Evolutionary conservation across 2,329 filamentous ascomycete genomes (phyloP).

Genomic region (Penicillium sp.): DNA sequence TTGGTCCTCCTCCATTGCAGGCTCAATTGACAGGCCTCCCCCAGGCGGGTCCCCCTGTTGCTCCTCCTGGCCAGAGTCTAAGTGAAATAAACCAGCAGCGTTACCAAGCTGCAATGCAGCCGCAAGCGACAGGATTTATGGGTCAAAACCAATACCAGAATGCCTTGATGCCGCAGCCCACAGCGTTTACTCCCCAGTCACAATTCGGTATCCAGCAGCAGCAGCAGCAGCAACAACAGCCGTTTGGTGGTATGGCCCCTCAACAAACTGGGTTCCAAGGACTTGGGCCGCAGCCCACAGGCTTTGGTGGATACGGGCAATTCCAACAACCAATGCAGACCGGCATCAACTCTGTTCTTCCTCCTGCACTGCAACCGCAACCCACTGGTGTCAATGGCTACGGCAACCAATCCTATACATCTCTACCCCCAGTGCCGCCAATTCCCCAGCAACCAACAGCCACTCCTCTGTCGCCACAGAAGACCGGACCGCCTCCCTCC

Average conservation of each 20-base stretch:
- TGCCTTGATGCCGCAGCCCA: constrained; percentile 47
- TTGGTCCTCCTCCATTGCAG: constrained; percentile 72
- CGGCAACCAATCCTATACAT: constrained; percentile 47
- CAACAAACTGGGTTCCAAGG: constrained; percentile 46
- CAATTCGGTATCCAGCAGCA: constrained; percentile 51
- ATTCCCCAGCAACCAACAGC: constrained; percentile 59
- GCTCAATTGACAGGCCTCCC: constrained; percentile 78
- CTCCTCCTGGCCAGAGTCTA: constrained; percentile 73
- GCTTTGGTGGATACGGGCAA: constrained; percentile 50
- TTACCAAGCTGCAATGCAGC: constrained; percentile 59
- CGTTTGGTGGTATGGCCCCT: constrained; percentile 26
- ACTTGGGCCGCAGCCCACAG: constrained; percentile 55
- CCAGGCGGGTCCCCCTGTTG: constrained; percentile 58
- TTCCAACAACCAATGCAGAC: constrained; percentile 52
- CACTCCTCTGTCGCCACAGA: constrained; percentile 69
- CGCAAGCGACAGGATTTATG: constrained; percentile 66
- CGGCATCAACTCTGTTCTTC: constrained; percentile 54
- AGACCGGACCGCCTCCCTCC: constrained; percentile 81
- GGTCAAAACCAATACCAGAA: constrained; percentile 41
- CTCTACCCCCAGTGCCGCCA: constrained; percentile 55
- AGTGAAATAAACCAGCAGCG: constrained; percentile 69
- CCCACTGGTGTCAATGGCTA: constrained; percentile 53
- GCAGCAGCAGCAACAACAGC: constrained; percentile 49
- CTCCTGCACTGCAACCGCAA: constrained; percentile 53
- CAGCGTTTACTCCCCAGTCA: constrained; percentile 47